Conservation (phyloP, 805 yeast species). For the Candida methanosorbosa region DNA sequence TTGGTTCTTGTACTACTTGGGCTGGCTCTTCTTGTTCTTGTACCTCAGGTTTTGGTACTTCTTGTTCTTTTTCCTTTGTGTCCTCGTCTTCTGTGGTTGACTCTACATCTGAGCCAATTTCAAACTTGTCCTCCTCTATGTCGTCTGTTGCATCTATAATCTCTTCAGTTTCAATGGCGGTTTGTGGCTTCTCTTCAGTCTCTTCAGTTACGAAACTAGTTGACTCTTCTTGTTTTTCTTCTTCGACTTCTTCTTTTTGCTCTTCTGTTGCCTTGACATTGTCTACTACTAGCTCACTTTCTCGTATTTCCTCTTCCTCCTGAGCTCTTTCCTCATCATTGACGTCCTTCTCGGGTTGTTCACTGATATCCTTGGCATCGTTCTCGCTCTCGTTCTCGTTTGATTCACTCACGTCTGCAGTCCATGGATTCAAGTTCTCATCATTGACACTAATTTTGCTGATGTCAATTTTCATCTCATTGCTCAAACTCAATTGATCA, state of each 20-base stretch:
- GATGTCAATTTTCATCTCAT: no score
- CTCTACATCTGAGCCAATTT: no score
- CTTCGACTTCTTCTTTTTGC: background rate
- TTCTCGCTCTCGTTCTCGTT: conserved; percentile 1
- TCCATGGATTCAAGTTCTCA: background rate
- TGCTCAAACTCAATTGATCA: no score
- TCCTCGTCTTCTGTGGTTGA: no score
- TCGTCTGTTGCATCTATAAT: background rate
- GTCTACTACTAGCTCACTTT: no score
- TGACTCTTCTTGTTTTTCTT: background rate
- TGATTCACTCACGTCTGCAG: background rate
- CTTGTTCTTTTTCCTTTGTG: no score
- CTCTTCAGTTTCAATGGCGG: background rate
- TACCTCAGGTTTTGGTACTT: no score
- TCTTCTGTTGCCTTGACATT: no score
- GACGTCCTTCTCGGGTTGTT: no score
- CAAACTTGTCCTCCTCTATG: background rate
- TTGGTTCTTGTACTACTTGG: background rate
- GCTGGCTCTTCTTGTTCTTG: background rate
- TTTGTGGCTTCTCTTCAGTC: no score
- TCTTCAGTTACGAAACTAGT: background rate
- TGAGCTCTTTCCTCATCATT: background rate
- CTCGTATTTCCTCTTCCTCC: background rate
- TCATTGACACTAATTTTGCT: no score
- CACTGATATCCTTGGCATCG: background rate